Conservation (phyloP, 1,284 basidiomycete genomes). For the Ganoderma resinaceum region DNA sequence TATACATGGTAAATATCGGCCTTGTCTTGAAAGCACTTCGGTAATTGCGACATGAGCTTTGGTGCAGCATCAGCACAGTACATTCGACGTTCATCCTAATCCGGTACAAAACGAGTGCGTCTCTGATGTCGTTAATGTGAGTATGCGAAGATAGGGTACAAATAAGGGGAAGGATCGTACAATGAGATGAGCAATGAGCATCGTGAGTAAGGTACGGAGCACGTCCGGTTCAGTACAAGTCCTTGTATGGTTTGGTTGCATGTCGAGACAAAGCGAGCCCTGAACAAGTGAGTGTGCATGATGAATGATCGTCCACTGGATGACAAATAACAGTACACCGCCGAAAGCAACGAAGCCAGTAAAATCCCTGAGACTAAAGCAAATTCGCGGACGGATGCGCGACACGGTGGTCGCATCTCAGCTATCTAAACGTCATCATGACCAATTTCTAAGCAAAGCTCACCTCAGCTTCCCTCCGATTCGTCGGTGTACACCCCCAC, state of each 20-base stretch:
- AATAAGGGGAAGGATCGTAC: conserved; percentile 18
- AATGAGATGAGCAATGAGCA: conserved; percentile 11
- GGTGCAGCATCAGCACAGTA: background rate
- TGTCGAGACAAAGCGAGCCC: conserved; percentile 3
- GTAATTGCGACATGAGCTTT: background rate
- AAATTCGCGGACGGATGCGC: background rate
- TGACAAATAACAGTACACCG: conserved; percentile 10
- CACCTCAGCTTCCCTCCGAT: conserved; percentile 19
- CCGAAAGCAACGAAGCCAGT: conserved; percentile 10
- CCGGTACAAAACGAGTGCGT: conserved; percentile 8
- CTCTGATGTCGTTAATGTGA: conserved; percentile 14
- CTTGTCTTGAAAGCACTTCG: background rate
- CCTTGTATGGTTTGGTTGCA: conserved; percentile 2
- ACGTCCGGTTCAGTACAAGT: conserved; percentile 20
- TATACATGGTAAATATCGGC: background rate
- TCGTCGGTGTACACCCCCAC: conserved; percentile 19
- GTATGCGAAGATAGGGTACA: conserved; percentile 10
- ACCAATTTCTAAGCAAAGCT: background rate
- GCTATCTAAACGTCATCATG: conserved; percentile 2
- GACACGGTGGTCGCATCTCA: background rate
- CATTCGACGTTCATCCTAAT: background rate
- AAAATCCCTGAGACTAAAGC: background rate
- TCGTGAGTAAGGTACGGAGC: conserved; percentile 22
- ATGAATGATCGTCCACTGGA: conserved; percentile 13
- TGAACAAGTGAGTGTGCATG: conserved; percentile 8